These are phyloP conservation scores for Ammopiptanthus mongolicus DNA, from an alignment of 306 rosid genomes.

Conservation along the genomic window DNA sequence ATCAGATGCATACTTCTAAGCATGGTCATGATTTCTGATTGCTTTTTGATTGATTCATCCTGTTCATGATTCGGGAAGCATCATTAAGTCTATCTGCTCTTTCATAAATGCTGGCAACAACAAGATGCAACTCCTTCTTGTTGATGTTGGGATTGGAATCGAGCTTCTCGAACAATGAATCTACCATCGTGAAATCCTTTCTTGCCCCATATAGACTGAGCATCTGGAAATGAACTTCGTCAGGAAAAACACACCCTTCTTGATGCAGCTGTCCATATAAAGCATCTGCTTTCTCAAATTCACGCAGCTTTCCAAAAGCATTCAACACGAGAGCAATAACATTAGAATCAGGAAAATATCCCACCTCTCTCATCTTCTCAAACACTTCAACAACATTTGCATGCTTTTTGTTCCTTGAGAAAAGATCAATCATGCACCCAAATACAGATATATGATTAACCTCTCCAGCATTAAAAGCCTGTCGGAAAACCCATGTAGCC, in stretches of 20 bases:
- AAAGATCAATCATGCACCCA: constrained; percentile 70
- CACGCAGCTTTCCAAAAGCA: constrained; percentile 79
- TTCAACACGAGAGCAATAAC: constrained; percentile 82
- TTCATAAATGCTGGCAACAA: constrained; percentile 74
- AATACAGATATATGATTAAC: constrained; percentile 73
- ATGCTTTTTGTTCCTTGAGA: constrained; percentile 66
- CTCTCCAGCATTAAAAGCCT: constrained; percentile 72
- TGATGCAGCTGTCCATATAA: constrained; percentile 70
- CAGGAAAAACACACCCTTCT: constrained; percentile 72
- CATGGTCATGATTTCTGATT: constrained; percentile 26
- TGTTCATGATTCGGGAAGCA: constrained; percentile 70
- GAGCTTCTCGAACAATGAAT: constrained; percentile 60
- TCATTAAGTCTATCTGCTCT: constrained; percentile 70
- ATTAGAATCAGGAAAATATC: constrained; percentile 79
- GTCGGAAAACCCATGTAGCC: constrained; percentile 94
- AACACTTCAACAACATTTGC: constrained; percentile 69
- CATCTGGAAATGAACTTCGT: constrained; percentile 92
- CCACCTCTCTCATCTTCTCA: constrained; percentile 77
- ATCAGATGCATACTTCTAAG: constrained; percentile 21
- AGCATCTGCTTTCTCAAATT: constrained; percentile 74
- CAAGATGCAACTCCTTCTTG: constrained; percentile 83
- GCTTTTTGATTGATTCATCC: constrained; percentile 44
- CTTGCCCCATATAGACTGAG: constrained; percentile 72
- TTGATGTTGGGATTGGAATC: constrained; percentile 75
- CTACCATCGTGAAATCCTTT: constrained; percentile 57